Evolutionary conservation across 495 filamentous ascomycete genomes (phyloP).

Genomic region (Aspergillus cristatus): DNA sequence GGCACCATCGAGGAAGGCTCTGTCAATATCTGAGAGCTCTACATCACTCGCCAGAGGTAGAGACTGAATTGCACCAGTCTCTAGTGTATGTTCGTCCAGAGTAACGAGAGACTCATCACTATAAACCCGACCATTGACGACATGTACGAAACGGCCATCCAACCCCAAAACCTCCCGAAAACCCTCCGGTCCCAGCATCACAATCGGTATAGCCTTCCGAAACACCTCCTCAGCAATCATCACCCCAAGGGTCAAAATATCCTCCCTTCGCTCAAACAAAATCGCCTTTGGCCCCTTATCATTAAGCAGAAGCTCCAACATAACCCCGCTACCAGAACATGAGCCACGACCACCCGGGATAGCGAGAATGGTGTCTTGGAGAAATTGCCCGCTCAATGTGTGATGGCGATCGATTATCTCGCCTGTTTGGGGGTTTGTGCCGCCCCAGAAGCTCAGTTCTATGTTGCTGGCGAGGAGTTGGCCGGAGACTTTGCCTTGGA

Average conservation of each 20-base stretch:
- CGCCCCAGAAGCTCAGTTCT: slow-evolving; percentile 27
- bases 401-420: slow-evolving; percentile 23
- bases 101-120: no score
- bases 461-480: slow-evolving; percentile 8
- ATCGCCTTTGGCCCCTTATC: slow-evolving; percentile 11
- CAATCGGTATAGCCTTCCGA: slow-evolving; percentile 15
- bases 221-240: slow-evolving; percentile 22
- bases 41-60: background rate
- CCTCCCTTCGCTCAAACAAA: slow-evolving; percentile 19
- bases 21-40: slow-evolving; percentile 6
- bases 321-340: slow-evolving; percentile 21
- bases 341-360: slow-evolving; percentile 24
- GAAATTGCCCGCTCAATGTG: slow-evolving; percentile 12
- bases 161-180: slow-evolving; percentile 6
- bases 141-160: background rate
- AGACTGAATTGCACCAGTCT: background rate
- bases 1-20: slow-evolving; percentile 11
- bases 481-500: slow-evolving; percentile 7
- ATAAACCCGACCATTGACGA: slow-evolving; percentile 1
- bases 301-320: slow-evolving; percentile 22
- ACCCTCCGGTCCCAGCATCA: slow-evolving; percentile 5
- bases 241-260: slow-evolving; percentile 22
- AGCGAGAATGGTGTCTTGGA: slow-evolving; percentile 15
- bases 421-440: slow-evolving; percentile 16
- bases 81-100: background rate